Evolutionary conservation across 2,329 filamentous ascomycete species (phyloP).

Genomic region (Zasmidium angulare): DNA sequence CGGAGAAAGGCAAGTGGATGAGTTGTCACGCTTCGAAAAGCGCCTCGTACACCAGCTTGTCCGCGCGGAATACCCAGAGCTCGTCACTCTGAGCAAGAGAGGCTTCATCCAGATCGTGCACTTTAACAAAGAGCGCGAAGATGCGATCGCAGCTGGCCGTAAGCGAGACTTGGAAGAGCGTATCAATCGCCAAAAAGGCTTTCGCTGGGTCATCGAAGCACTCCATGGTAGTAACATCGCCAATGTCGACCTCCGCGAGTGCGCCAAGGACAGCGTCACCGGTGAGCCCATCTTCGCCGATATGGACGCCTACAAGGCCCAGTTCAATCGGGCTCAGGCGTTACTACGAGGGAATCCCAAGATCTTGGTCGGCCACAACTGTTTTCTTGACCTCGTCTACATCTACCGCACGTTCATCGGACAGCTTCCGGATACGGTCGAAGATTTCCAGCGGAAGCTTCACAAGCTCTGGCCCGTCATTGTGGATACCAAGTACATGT

Average conservation of each 20-base stretch:
- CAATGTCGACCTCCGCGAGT: conserved; percentile 38
- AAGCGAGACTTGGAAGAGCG: conserved; percentile 42
- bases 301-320: conserved; percentile 35
- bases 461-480: conserved; percentile 57
- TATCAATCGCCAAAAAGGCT: conserved; percentile 47
- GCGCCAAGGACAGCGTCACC: conserved; percentile 35
- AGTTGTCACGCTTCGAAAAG: conserved; percentile 61
- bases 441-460: conserved; percentile 53
- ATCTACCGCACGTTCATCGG: conserved; percentile 64
- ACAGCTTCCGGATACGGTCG: conserved; percentile 53
- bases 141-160: conserved; percentile 39
- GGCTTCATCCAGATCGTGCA: conserved; percentile 45
- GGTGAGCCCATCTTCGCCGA: conserved; percentile 39
- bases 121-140: conserved; percentile 46
- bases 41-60: conserved; percentile 66
- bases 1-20: conserved; percentile 20
- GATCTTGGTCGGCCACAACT: conserved; percentile 64
- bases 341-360: conserved; percentile 48
- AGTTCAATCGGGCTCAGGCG: conserved; percentile 42
- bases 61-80: conserved; percentile 57
- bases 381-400: conserved; percentile 64
- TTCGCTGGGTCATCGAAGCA: conserved; percentile 52
- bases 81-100: conserved; percentile 43
- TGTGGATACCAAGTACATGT: conserved; percentile 64
- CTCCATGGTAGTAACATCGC: conserved; percentile 41